Evolutionary conservation across 2,329 filamentous ascomycete genomes (phyloP), one percentile per base, ranked within the genome.

Genomic region (Exophiala bonariae): DNA sequence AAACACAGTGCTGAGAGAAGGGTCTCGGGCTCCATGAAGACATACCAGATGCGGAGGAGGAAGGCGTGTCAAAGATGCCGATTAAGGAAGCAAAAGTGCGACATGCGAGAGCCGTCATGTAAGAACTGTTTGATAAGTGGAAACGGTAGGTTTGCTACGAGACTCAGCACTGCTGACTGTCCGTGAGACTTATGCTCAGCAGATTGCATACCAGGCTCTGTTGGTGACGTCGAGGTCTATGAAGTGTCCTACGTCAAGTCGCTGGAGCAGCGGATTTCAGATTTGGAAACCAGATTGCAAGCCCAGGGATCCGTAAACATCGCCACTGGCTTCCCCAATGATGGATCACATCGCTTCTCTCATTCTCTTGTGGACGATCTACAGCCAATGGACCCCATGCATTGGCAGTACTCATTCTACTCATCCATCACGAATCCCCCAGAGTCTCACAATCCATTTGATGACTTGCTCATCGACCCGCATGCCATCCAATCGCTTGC

Each of bases 31-130:
- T 11, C 23, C 6, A 11, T 6, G 6, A 11, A 6, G 11, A 26
- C 6, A 6, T 11, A 26, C 6, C 23, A 26, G 11, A 11, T 11
- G 11, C 23, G 23, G 6, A 26, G 16, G 36, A 39, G 36, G 23
- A 41, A 18, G 28, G 39, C 39, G 9, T 41, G 39, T 17, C 16
- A 18, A 14, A 30, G 39, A 18, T 41, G 39, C 31, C 32, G 32
- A 8, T 6, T 18, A 18, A 6, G 32, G n/a, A 34, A 34, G 32
- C 32, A 34, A 16, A 20, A 14, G 20, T 40, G 36, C 22, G 36
- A 40, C 22, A 16, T 11, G 9, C 36, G 23, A 5, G 16, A 11
- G 18, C 36, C 36, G 3, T n/a, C 36, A 14, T 40, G 36, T 16
- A 16, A 20, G 18, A 40, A 40, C 22, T 40, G 36, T 23, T 14